Evolutionary conservation across 192 early-diverging fungal genomes (phyloP).

Genomic region (Gaertneriomyces semiglobifer): DNA sequence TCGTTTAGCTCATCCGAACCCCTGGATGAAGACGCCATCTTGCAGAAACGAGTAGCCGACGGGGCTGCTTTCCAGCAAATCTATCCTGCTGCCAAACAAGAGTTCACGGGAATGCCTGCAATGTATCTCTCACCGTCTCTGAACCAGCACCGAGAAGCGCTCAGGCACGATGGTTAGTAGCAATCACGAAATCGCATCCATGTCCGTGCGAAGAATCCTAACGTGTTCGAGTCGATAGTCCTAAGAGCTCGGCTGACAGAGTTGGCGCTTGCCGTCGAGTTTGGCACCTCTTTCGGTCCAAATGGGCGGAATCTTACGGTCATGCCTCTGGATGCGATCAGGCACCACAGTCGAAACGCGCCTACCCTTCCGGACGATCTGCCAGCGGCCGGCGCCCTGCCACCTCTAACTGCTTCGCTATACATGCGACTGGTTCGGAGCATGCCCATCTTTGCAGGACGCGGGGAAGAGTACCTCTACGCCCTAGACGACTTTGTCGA

Average conservation of each 20-base stretch:
- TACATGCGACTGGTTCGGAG: constrained; percentile 30
- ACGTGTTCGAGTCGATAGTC: background rate
- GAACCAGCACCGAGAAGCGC: no score
- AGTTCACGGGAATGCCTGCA: no score
- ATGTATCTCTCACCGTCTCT: no score
- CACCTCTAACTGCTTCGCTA: constrained; percentile 29
- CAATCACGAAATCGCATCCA: no score
- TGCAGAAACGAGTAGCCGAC: no score
- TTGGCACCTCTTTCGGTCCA: constrained; percentile 15
- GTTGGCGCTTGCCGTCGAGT: constrained; percentile 18
- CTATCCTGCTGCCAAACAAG: no score
- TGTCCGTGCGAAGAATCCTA: no score
- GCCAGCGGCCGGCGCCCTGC: constrained; percentile 20
- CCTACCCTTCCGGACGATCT: background rate
- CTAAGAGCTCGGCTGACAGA: constrained; percentile 25
- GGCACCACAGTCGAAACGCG: background rate
- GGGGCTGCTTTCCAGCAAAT: no score
- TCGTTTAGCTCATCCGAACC: no score
- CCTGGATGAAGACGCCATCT: no score
- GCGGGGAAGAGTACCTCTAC: constrained; percentile 20
- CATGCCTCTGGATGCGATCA: constrained; percentile 3
- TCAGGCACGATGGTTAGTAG: no score
- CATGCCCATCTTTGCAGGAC: constrained; percentile 33
- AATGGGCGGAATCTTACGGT: constrained; percentile 21
- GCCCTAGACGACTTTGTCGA: constrained; percentile 31